These are phyloP conservation scores for Blastobotrys muscicola DNA, from an alignment of 805 yeast species.

Conservation along the genomic window DNA sequence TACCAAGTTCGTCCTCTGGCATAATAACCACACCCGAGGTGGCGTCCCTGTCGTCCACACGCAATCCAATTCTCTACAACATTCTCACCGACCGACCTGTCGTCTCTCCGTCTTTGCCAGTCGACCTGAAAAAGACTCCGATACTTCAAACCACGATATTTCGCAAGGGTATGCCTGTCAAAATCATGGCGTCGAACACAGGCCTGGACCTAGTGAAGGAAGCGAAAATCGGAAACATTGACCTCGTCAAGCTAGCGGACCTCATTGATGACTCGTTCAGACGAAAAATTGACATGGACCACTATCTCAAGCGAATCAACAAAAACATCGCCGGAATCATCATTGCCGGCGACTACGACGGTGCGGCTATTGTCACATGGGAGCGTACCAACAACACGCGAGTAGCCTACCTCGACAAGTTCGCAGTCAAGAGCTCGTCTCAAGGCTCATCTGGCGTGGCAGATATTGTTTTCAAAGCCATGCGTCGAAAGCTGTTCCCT, in stretches of 20 bases:
- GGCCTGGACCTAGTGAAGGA: slow-evolving; percentile 36
- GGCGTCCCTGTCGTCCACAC: slow-evolving; percentile 39
- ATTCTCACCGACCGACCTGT: slow-evolving; percentile 85
- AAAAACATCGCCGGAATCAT: slow-evolving; percentile 64
- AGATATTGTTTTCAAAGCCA: slow-evolving; percentile 79
- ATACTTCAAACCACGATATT: slow-evolving; percentile 67
- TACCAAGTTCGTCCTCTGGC: slow-evolving; percentile 62
- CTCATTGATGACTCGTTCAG: slow-evolving; percentile 77
- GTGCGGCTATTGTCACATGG: slow-evolving; percentile 87
- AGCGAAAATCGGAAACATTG: slow-evolving; percentile 35
- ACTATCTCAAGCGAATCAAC: slow-evolving; percentile 58
- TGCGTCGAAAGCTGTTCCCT: slow-evolving; percentile 55
- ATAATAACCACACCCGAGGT: slow-evolving; percentile 76
- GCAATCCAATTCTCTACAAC: slow-evolving; percentile 85
- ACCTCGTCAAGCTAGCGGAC: slow-evolving; percentile 45
- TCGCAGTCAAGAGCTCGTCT: slow-evolving; percentile 73
- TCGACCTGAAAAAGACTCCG: slow-evolving; percentile 47
- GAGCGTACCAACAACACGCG: slow-evolving; percentile 33
- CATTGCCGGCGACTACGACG: slow-evolving; percentile 90
- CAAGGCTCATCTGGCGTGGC: slow-evolving; percentile 95
- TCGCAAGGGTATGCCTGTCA: slow-evolving; percentile 62
- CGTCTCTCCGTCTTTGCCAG: slow-evolving; percentile 84
- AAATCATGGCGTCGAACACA: slow-evolving; percentile 27
- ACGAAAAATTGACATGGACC: slow-evolving; percentile 51
- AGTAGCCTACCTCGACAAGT: slow-evolving; percentile 86